Evolutionary conservation across 768 basidiomycete genomes (phyloP).

Genomic region (Thelephora aurantiotincta): DNA sequence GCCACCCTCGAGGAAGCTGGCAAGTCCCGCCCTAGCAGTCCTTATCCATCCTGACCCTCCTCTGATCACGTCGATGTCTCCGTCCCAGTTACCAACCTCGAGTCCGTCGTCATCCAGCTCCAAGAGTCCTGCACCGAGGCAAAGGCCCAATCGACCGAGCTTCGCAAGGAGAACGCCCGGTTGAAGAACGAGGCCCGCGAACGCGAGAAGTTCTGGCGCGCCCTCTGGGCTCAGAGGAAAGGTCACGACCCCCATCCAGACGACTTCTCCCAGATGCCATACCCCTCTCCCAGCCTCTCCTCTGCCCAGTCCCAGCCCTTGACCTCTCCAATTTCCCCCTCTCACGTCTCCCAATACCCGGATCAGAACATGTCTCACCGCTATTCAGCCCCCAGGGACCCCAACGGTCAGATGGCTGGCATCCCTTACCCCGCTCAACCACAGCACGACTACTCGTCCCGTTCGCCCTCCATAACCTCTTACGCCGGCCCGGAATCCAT

Average conservation of each 20-base stretch:
- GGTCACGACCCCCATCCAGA: slow-evolving; percentile 22
- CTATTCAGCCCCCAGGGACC: slow-evolving; percentile 35
- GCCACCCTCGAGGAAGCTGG: slow-evolving; percentile 75
- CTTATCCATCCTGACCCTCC: slow-evolving; percentile 3
- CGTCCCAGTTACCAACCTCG: slow-evolving; percentile 61
- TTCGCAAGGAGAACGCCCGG: slow-evolving; percentile 51
- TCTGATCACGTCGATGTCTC: slow-evolving; percentile 5
- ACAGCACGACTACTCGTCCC: slow-evolving; percentile 25
- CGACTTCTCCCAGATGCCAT: slow-evolving; percentile 35
- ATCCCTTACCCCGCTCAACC: slow-evolving; percentile 29
- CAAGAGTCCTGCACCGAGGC: slow-evolving; percentile 70
- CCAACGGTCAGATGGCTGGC: slow-evolving; percentile 22
- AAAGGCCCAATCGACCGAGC: slow-evolving; percentile 42
- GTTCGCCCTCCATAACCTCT: slow-evolving; percentile 30
- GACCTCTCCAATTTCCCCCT: slow-evolving; percentile 15
- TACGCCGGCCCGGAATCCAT: slow-evolving; percentile 19
- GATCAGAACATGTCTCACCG: slow-evolving; percentile 33
- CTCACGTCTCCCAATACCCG: slow-evolving; percentile 19
- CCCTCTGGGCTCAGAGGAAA: slow-evolving; percentile 34
- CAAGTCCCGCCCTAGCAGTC: slow-evolving; percentile 11
- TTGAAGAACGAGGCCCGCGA: slow-evolving; percentile 53
- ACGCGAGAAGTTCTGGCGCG: slow-evolving; percentile 61
- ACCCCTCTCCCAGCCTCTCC: slow-evolving; percentile 9
- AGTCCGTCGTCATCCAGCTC: slow-evolving; percentile 71
- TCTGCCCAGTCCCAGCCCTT: slow-evolving; percentile 11